Evolutionary conservation across 257 asterid species (phyloP).

Genomic region (Primulina tabacum): DNA sequence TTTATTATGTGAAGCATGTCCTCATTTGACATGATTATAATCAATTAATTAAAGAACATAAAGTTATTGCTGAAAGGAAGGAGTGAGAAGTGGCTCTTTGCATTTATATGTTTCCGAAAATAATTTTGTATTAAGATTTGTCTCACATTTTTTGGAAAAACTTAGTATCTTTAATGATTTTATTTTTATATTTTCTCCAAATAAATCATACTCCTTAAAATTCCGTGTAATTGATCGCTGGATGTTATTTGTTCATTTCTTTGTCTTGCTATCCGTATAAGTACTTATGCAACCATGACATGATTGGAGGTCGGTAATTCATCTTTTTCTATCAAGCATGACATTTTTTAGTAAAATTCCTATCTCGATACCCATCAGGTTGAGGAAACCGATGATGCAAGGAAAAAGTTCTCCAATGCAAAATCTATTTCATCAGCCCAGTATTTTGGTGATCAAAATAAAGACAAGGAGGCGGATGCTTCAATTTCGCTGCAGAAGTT

Average conservation of each 20-base stretch:
- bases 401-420: slow-evolving; percentile 95
- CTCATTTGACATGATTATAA: neutral
- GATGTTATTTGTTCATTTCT: neutral
- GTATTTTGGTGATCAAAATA: slow-evolving; percentile 70
- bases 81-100: neutral
- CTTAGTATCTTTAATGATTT: neutral
- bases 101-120: neutral
- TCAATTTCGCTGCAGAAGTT: slow-evolving; percentile 79
- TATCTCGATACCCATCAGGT: slow-evolving; percentile 42
- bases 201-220: neutral
- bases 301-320: neutral
- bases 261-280: neutral
- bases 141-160: neutral
- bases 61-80: neutral
- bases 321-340: neutral
- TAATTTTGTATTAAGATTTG: neutral
- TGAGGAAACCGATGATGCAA: slow-evolving; percentile 95
- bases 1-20: neutral
- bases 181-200: neutral
- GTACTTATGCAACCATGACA: neutral
- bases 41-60: neutral
- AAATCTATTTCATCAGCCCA: slow-evolving; percentile 98
- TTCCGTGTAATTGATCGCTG: neutral
- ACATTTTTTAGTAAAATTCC: slow-evolving; percentile 7
- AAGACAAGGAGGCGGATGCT: slow-evolving; percentile 53